These are phyloP conservation scores for Sporothrix brasiliensis DNA, from an alignment of 2,329 filamentous ascomycete genomes.

Conservation along the genomic window DNA sequence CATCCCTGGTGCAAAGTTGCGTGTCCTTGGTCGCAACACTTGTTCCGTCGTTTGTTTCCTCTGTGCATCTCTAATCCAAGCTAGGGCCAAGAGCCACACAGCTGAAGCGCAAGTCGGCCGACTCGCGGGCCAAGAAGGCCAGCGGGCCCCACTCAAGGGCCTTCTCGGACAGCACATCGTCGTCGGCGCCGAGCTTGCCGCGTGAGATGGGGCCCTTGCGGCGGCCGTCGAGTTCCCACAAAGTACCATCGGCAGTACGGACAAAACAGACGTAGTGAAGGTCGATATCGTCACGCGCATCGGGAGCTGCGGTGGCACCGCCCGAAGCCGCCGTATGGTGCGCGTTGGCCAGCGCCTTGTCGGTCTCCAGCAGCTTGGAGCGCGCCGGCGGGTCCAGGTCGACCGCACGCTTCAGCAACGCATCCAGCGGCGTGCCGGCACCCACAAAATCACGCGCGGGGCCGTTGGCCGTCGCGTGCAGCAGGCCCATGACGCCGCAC, in stretches of 20 bases:
- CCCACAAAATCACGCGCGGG: slow-evolving; percentile 65
- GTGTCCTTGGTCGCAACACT: not conserved
- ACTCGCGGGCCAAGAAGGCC: slow-evolving; percentile 59
- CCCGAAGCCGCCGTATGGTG: slow-evolving; percentile 75
- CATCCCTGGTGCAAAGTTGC: not conserved
- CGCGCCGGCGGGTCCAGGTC: slow-evolving; percentile 68
- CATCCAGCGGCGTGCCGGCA: slow-evolving; percentile 60
- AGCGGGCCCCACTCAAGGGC: slow-evolving; percentile 70
- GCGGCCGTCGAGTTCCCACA: slow-evolving; percentile 65
- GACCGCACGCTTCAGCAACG: slow-evolving; percentile 69
- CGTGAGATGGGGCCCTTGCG: slow-evolving; percentile 60
- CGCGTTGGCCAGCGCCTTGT: slow-evolving; percentile 72
- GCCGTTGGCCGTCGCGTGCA: slow-evolving; percentile 83
- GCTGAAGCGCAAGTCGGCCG: slow-evolving; percentile 61
- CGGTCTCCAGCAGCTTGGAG: slow-evolving; percentile 75
- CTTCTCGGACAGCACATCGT: slow-evolving; percentile 74
- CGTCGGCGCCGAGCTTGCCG: slow-evolving; percentile 59
- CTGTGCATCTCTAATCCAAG: slow-evolving; percentile 47
- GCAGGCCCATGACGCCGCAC: slow-evolving; percentile 84
- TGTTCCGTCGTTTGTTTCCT: not conserved
- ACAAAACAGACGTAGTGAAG: slow-evolving; percentile 96
- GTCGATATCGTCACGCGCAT: slow-evolving; percentile 80
- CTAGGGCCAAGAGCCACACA: slow-evolving; percentile 59
- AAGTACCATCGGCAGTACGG: slow-evolving; percentile 66
- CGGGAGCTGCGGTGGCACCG: slow-evolving; percentile 78